A percentile compares a stretch with the other conserved stretches of the same genome.
Evolutionary conservation across 176 grass and related monocot genomes (phyloP).

Genomic region (Luzula sylvatica): DNA sequence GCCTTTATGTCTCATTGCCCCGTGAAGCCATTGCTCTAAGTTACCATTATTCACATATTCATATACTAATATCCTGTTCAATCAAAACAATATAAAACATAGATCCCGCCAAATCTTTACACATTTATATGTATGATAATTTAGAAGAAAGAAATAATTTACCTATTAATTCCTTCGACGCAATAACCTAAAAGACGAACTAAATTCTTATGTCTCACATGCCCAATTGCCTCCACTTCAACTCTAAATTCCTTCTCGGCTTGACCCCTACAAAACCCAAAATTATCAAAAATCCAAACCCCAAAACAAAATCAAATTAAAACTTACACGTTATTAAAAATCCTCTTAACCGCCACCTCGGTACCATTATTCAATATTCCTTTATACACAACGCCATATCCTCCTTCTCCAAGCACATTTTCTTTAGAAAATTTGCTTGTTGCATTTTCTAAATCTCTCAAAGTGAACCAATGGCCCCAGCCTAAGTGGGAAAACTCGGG

Average conservation of each 20-base stretch:
- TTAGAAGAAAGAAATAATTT: neutral
- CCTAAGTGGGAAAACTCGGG: constrained; percentile 96
- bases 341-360: constrained; percentile 87
- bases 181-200: constrained; percentile 92
- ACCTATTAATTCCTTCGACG: constrained; percentile 96
- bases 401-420: constrained; percentile 92
- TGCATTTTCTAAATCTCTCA: constrained; percentile 75
- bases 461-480: constrained; percentile 99
- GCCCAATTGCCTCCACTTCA: constrained; percentile 97
- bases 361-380: constrained; percentile 80
- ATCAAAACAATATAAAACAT: neutral
- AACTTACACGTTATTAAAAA: constrained; percentile 92
- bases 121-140: too few species aligned
- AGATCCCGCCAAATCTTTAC: too few species aligned
- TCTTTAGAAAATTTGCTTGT: constrained; percentile 87
- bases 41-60: constrained; percentile 98
- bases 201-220: constrained; percentile 93
- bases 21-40: constrained; percentile 97
- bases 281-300: neutral
- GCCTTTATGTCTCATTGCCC: constrained; percentile 69
- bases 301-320: neutral
- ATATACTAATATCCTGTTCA: constrained; percentile 78
- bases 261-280: constrained; percentile 55
- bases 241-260: constrained; percentile 99
- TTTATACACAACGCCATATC: constrained; percentile 81